phyloP scores from a whole-genome alignment of 1,139 yeast genomes.

The Lodderomyces metapsilosis region DNA sequence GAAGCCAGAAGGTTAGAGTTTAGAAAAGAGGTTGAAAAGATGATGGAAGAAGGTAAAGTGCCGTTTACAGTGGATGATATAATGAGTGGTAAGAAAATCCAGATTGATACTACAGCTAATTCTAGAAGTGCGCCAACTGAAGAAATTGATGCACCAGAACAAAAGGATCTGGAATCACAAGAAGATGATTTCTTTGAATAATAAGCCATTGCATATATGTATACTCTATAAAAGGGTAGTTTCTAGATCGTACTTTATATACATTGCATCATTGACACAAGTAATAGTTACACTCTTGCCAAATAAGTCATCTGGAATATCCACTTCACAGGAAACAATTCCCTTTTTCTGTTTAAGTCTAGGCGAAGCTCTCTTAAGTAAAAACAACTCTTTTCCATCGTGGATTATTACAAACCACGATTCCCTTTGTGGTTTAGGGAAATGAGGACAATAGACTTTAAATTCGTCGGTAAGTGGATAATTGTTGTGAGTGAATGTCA shows the following conservation, averaged over 20 bases:
- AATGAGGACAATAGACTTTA: constrained; percentile 72
- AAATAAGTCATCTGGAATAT: constrained; percentile 47
- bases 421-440: constrained; percentile 90
- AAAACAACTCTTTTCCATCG: constrained; percentile 51
- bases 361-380: constrained; percentile 71
- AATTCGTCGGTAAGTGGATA: constrained; percentile 56
- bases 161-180: constrained; percentile 20
- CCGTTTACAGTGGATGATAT: constrained; percentile 62
- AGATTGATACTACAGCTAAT: constrained; percentile 6
- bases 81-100: constrained; percentile 41
- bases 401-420: constrained; percentile 83
- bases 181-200: constrained; percentile 49
- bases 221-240: constrained; percentile 7
- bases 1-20: constrained; percentile 49
- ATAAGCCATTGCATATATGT: background rate
- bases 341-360: constrained; percentile 45
- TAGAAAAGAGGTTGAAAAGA: constrained; percentile 50
- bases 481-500: constrained; percentile 55
- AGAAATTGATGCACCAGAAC: constrained; percentile 45
- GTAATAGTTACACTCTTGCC: constrained; percentile 47
- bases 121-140: constrained; percentile 20
- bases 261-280: constrained; percentile 68
- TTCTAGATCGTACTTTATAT: constrained; percentile 35
- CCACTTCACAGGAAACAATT: constrained; percentile 39
- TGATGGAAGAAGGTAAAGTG: constrained; percentile 49